phyloP scores from a whole-genome alignment of 768 basidiomycete genomes.

The Tephrocybe sp. region DNA sequence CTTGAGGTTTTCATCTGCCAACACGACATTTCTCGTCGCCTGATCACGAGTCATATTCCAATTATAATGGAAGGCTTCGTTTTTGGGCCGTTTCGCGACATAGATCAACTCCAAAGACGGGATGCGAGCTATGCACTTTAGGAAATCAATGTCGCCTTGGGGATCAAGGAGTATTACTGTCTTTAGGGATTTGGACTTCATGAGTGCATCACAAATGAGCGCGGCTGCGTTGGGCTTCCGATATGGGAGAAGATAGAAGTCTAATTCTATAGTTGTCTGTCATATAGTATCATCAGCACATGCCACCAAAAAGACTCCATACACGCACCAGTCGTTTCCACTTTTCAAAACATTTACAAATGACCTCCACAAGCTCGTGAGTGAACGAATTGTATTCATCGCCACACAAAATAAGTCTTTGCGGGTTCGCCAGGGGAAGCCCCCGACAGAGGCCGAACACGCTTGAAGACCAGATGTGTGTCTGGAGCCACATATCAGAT shows the following conservation, averaged over 20 bases:
- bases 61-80: too few relatives aligned
- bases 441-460: conserved; percentile 5
- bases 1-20: neutral
- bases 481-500: conserved; percentile 1
- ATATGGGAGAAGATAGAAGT: neutral
- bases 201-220: neutral
- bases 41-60: too few relatives aligned
- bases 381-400: neutral
- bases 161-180: neutral
- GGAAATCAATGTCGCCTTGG: neutral
- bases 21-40: neutral
- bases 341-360: neutral
- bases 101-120: conserved; percentile 2
- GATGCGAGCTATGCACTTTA: neutral
- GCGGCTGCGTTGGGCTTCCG: neutral
- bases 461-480: neutral
- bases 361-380: neutral
- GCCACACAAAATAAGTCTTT: neutral
- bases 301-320: neutral
- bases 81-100: neutral
- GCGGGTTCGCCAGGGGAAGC: conserved; percentile 3
- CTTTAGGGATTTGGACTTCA: neutral
- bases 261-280: conserved; percentile 1
- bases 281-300: neutral
- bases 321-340: conserved; percentile 5